Percentiles rank a stretch among this genome's conserved stretches.
These are phyloP conservation scores for Aspergillus affinis DNA, from an alignment of 495 filamentous ascomycete species.

Conservation along the genomic window DNA sequence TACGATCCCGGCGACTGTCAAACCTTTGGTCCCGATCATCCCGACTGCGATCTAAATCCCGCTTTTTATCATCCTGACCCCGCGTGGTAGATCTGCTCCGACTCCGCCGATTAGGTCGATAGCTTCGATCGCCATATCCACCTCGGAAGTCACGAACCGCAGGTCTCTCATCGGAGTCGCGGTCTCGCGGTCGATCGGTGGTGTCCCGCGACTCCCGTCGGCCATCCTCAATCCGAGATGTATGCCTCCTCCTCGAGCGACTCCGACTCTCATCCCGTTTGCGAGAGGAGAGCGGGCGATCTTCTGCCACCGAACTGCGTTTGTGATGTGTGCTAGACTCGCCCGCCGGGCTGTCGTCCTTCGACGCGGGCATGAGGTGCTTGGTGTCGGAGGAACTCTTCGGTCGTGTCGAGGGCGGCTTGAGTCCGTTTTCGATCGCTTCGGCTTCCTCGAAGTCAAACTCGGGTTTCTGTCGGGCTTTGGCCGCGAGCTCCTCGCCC, in stretches of 20 bases:
- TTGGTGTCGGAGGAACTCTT: slow-evolving; percentile 32
- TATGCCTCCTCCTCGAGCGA: slow-evolving; percentile 29
- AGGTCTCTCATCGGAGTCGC: slow-evolving; percentile 34
- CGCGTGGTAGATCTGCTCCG: slow-evolving; percentile 36
- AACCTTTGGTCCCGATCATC: slow-evolving; percentile 34
- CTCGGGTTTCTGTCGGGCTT: slow-evolving; percentile 56
- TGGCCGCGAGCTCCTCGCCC: slow-evolving; percentile 60
- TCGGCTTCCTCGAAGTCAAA: slow-evolving; percentile 56
- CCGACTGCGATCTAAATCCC: slow-evolving; percentile 20
- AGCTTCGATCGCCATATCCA: slow-evolving; percentile 36
- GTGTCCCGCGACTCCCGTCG: slow-evolving; percentile 35
- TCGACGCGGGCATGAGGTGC: slow-evolving; percentile 29
- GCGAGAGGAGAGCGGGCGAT: slow-evolving; percentile 26
- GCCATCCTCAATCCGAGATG: slow-evolving; percentile 37
- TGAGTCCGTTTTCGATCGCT: slow-evolving; percentile 47
- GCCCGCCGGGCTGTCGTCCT: slow-evolving; percentile 29
- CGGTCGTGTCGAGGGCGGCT: slow-evolving; percentile 28
- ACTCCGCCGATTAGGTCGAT: slow-evolving; percentile 38
- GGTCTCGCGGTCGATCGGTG: slow-evolving; percentile 38
- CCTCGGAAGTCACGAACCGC: slow-evolving; percentile 38
- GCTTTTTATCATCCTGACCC: slow-evolving; percentile 28
- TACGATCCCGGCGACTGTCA: slow-evolving; percentile 29
- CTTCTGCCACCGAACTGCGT: slow-evolving; percentile 34
- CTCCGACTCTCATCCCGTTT: slow-evolving; percentile 37
- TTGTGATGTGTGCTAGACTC: slow-evolving; percentile 22